Evolutionary conservation across 2,329 filamentous ascomycete species (phyloP).

Genomic region (Truncatella angustata): DNA sequence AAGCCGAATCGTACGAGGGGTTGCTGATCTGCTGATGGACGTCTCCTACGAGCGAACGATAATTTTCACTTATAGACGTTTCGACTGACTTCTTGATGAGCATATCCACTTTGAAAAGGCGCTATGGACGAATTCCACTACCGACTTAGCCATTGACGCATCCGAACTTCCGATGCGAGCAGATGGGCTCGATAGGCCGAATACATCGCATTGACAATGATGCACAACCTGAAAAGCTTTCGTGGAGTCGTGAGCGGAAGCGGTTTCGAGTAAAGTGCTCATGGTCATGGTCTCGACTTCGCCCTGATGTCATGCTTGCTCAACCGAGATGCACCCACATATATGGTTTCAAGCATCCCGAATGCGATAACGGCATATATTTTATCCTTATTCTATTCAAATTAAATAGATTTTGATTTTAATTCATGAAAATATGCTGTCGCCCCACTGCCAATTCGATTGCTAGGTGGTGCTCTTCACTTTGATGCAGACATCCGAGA

Average conservation of each 20-base stretch:
- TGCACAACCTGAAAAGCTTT: no score
- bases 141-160: background rate
- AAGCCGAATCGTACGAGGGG: background rate
- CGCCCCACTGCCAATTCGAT: no score
- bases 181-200: background rate
- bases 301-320: no score
- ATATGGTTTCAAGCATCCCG: no score
- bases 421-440: no score
- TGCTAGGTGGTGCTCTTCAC: background rate
- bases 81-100: background rate
- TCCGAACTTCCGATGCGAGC: slow-evolving; percentile 1
- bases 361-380: no score
- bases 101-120: slow-evolving; percentile 6
- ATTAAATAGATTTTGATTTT: no score
- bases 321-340: no score
- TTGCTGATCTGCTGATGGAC: background rate
- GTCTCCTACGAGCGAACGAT: background rate
- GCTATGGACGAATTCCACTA: slow-evolving; percentile 1
- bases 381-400: no score
- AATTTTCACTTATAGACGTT: slow-evolving; percentile 5
- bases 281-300: no score
- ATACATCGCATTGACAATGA: background rate
- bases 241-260: no score
- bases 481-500: background rate
- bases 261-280: no score